Evolutionary conservation across 1,284 basidiomycete species (phyloP), one percentile per base, ranked within the genome.

Genomic region (Ustilago esculenta): DNA sequence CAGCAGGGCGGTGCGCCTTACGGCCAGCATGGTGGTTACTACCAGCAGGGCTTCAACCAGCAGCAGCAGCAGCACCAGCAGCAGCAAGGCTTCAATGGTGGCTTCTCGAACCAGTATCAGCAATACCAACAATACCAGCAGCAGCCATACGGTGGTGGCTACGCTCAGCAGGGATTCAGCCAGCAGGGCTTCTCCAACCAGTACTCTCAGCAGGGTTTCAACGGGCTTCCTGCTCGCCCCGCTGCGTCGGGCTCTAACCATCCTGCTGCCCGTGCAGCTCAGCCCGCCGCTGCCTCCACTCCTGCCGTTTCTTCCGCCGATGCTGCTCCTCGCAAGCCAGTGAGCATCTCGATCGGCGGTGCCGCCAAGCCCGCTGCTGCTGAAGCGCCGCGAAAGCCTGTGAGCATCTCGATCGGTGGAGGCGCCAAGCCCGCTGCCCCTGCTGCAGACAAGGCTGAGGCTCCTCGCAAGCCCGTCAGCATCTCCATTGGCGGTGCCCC

Each of bases 311-410:
- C 51, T 23, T n/a, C 44, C 15, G 46, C 60, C 20, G 39, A 66
- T 34, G 59, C 56, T 21, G 60, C 67, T 30, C 52, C 72, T 11
- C 59, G 73, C 33, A 78, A 79, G 53, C 75, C 79, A 18, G 78
- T 80, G 49, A 79, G 73, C 56, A 76, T 80, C 43, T 79, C 76
- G n/a, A 68, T 80, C 21, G 78, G 78, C 23, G 76, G 73, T n/a
- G 73, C 60, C n/a, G 71, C 72, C 42, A 58, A 57, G 43, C 45
- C 53, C 43, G 47, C 56, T 35, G 47, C 55, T 27, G 42, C 61
- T 7, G 61, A 57, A 18, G 65, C 65, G 18, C 57, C 57, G 11
- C 57, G 64, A 35, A 69, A 69, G 66, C 66, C 66, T 14, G 66
- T 69, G 25, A 79, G 73, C 61, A 73, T 80, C 36, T 80, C 78